phyloP scores from a whole-genome alignment of 495 filamentous ascomycete species.

The Saxophila tyrrhenica region DNA sequence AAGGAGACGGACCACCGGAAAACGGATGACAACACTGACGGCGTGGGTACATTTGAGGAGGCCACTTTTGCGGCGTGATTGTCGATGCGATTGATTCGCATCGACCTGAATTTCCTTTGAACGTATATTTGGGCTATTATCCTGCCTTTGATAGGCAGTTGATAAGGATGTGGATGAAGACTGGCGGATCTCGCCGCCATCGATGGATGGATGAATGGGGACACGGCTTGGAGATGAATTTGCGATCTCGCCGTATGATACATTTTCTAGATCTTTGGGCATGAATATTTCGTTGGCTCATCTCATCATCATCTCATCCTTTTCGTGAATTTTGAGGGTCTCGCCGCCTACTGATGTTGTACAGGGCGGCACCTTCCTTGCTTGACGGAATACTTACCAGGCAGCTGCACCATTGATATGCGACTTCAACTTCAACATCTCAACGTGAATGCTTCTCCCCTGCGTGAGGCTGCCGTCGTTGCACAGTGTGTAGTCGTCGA shows the following conservation, averaged over 20 bases:
- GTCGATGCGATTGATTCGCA: not conserved
- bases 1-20: slow-evolving; percentile 13
- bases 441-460: not conserved
- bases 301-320: not conserved
- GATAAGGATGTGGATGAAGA: too few relatives aligned
- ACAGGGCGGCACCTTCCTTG: not conserved
- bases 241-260: too few relatives aligned
- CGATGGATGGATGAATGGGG: too few relatives aligned
- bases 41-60: slow-evolving; percentile 17
- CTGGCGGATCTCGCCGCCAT: too few relatives aligned
- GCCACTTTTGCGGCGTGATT: not conserved
- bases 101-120: too few relatives aligned
- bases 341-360: not conserved
- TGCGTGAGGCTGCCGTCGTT: not conserved
- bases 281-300: too few relatives aligned
- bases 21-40: slow-evolving; percentile 16
- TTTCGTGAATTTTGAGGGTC: not conserved
- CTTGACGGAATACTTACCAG: not conserved
- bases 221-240: too few relatives aligned
- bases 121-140: too few relatives aligned
- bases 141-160: too few relatives aligned
- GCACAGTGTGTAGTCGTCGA: not conserved
- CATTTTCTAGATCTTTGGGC: too few relatives aligned
- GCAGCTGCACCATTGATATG: not conserved
- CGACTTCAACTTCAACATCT: not conserved